A percentile compares a stretch with the other conserved stretches of the same genome.
These are phyloP conservation scores for Protea cynaroides DNA, from an alignment of 164 flowering plant species.

Conservation along the genomic window DNA sequence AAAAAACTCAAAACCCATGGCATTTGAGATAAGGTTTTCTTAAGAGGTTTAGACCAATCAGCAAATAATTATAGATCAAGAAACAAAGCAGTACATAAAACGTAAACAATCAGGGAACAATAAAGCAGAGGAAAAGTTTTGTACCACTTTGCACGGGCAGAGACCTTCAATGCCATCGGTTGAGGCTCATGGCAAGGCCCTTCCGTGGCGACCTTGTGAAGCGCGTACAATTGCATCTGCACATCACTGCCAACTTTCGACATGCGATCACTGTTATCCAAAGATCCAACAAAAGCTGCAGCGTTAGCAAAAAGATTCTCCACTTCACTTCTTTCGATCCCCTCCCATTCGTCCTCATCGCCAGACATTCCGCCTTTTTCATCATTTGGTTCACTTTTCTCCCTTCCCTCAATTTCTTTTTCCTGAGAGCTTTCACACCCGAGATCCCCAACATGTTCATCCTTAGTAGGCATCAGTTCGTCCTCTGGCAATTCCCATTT, in stretches of 20 bases:
- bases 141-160: slow-evolving; percentile 93
- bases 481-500: slow-evolving; percentile 4
- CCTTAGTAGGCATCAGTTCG: slow-evolving; percentile 3
- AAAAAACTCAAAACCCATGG: no score
- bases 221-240: slow-evolving; percentile 65
- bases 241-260: slow-evolving; percentile 42
- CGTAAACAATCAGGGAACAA: not conserved
- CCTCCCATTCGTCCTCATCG: slow-evolving; percentile 89
- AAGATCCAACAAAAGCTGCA: slow-evolving; percentile 29
- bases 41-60: not conserved
- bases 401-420: slow-evolving; percentile 5
- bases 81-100: not conserved
- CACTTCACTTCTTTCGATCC: slow-evolving; percentile 75
- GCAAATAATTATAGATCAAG: slow-evolving; percentile 5
- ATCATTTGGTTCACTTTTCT: slow-evolving; percentile 5
- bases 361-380: slow-evolving; percentile 15
- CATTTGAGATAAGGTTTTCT: not conserved
- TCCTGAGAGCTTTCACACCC: slow-evolving; percentile 1
- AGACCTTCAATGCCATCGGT: slow-evolving; percentile 60
- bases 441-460: slow-evolving; percentile 2
- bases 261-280: slow-evolving; percentile 23
- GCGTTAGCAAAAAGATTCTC: slow-evolving; percentile 54
- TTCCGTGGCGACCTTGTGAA: slow-evolving; percentile 69
- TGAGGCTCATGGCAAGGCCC: slow-evolving; percentile 69
- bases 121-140: slow-evolving; percentile 12